Conservation (phyloP, 768 basidiomycete species). For the Rhizopogon roseolus region DNA sequence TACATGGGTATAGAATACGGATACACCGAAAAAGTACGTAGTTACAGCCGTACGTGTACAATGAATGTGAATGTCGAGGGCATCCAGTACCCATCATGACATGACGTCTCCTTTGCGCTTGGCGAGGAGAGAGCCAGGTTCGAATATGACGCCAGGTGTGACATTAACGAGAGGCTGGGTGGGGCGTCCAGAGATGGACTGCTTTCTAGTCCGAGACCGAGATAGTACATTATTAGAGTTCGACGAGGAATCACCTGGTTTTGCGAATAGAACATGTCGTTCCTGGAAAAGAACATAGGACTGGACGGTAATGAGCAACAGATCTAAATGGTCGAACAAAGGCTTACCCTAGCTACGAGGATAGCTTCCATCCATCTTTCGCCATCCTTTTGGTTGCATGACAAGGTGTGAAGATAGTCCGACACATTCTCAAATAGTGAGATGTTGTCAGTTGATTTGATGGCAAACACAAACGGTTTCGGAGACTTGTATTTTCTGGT, state of each 20-base stretch:
- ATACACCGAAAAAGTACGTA: not conserved
- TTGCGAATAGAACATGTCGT: slow-evolving; percentile 50
- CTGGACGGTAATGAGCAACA: slow-evolving; percentile 31
- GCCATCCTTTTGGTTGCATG: slow-evolving; percentile 70
- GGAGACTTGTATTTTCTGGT: slow-evolving; percentile 78
- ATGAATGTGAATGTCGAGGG: not conserved
- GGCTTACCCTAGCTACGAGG: slow-evolving; percentile 72
- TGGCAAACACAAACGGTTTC: slow-evolving; percentile 77
- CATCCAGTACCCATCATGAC: slow-evolving; percentile 3
- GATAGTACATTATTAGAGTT: slow-evolving; percentile 27
- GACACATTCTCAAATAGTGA: slow-evolving; percentile 82
- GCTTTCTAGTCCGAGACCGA: slow-evolving; percentile 32
- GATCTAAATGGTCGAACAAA: not conserved
- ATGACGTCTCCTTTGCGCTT: slow-evolving; percentile 37
- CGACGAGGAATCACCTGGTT: slow-evolving; percentile 15
- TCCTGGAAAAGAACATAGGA: slow-evolving; percentile 84
- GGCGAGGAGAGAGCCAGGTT: slow-evolving; percentile 70
- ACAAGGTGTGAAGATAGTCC: slow-evolving; percentile 87
- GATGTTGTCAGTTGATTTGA: slow-evolving; percentile 86
- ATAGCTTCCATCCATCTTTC: slow-evolving; percentile 76
- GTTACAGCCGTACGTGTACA: not conserved
- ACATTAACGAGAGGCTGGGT: slow-evolving; percentile 47
- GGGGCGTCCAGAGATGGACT: slow-evolving; percentile 29
- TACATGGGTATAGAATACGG: not conserved
- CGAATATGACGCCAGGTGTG: slow-evolving; percentile 49